Evolutionary conservation across 1,139 yeast genomes (phyloP).

Genomic region (Lipomyces yarrowii): DNA sequence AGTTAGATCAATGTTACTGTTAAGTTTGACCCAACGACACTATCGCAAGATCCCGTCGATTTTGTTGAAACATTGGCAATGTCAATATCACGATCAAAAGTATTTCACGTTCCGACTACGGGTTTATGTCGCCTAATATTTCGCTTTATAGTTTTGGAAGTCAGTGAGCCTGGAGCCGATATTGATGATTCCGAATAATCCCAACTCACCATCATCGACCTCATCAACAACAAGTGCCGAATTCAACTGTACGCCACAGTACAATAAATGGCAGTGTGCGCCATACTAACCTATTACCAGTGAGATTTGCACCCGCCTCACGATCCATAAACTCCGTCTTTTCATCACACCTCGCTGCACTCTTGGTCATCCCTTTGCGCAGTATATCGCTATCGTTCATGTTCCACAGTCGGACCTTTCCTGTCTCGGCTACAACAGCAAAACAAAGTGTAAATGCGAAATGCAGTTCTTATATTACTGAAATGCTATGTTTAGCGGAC

Average conservation of each 20-base stretch:
- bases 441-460: background rate
- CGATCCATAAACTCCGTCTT: background rate
- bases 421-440: background rate
- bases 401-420: background rate
- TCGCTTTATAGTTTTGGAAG: conserved; percentile 1
- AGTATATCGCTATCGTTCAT: background rate
- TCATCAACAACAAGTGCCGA: background rate
- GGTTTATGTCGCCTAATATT: background rate
- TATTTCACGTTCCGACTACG: background rate
- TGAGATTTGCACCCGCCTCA: background rate
- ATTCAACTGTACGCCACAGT: background rate
- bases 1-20: background rate
- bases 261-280: background rate
- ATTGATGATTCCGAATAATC: conserved; percentile 4
- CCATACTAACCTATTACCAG: conserved; percentile 1
- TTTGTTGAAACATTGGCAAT: conserved; percentile 2
- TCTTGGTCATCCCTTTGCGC: background rate
- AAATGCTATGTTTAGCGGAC: conserved; percentile 12
- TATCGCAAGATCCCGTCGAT: background rate
- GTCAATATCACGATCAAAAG: background rate
- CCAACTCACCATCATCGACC: background rate
- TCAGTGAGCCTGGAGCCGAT: conserved; percentile 4
- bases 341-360: background rate
- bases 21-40: background rate
- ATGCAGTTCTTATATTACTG: background rate